Evolutionary conservation across 495 filamentous ascomycete genomes (phyloP), one percentile per base, ranked within the genome.

Genomic region (Pseudevernia furfuracea): DNA sequence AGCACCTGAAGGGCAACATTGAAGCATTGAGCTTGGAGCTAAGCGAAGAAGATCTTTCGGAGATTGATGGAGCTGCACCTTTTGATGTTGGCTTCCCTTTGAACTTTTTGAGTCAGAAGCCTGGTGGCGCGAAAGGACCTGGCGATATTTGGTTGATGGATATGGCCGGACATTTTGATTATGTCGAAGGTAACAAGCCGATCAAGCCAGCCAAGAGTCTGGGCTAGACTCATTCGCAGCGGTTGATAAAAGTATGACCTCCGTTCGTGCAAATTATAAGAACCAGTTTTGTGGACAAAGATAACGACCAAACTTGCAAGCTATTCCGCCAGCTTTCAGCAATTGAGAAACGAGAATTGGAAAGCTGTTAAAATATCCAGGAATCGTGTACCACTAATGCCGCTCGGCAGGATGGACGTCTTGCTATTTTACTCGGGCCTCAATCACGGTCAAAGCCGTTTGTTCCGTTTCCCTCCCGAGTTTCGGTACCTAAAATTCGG

Each of bases 1-100:
- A 84, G 68, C 84, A 89, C 63, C 70, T 92, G 7, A 84, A 86
- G 73, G 81, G 75, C 63, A 90, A 86, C 61, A 86, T 91, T 64
- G 85, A 87, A 64, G 88, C 85, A 4, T 72, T 91, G 39, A 74
- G 69, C 0, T 58, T 91, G 41, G 67, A 72, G 58, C 74, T 92
- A 61, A 80, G 75, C 4, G 72, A 80, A 0, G 80, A 86, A 34
- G 87, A 92, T 39, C 80, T 91, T 30, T 70, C 79, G 36, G 81
- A 87, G 71, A 88, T 91, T 66, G 87, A 90, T 60, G 67, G 68
- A 11, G 86, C 84, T 11, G 74, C 76, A 57, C 76, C 78, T 10
- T 90, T 89, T 71, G 85, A 89, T 67, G 43, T 79, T 63, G 85
- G 86, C 9, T 89, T 88, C 74, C 87, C 86, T 5, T 60, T 72